Percentiles rank a stretch among this genome's conserved stretches.
Conservation (phyloP, 306 rosid species). For the Lagenaria siceraria region DNA sequence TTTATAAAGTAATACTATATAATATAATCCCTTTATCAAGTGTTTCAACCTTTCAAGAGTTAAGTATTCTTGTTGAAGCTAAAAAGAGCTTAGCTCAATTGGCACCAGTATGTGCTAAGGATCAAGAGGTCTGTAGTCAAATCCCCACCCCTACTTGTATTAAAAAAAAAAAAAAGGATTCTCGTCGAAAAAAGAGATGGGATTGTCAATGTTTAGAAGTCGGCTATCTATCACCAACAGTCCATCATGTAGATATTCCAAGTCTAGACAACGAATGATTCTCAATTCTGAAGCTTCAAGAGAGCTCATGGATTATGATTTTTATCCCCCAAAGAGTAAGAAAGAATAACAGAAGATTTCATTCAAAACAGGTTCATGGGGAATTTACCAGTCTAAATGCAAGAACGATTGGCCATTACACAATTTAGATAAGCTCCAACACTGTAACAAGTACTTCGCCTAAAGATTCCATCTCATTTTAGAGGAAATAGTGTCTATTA, state of each 20-base stretch:
- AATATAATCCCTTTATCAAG: neutral
- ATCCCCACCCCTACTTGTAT: too few species aligned
- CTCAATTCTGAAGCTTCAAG: neutral
- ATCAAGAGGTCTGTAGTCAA: too few species aligned
- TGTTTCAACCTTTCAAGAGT: neutral
- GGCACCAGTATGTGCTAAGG: too few species aligned
- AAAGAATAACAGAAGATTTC: neutral
- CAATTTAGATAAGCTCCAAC: neutral
- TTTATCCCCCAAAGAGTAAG: neutral
- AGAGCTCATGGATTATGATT: neutral
- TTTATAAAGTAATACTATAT: neutral
- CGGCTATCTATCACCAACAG: neutral
- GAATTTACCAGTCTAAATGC: neutral
- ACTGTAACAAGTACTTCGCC: neutral
- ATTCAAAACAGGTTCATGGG: neutral
- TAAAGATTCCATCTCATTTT: neutral
- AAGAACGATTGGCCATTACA: neutral
- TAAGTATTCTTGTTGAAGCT: neutral
- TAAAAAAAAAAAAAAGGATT: too few species aligned
- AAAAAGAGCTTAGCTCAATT: too few species aligned
- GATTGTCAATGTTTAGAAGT: neutral
- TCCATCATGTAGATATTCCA: neutral
- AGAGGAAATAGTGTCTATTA: neutral
- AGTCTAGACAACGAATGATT: neutral
- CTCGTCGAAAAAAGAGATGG: neutral